These are phyloP conservation scores for Lentinus tigrinus DNA, from an alignment of 768 basidiomycete genomes.

Conservation along the genomic window DNA sequence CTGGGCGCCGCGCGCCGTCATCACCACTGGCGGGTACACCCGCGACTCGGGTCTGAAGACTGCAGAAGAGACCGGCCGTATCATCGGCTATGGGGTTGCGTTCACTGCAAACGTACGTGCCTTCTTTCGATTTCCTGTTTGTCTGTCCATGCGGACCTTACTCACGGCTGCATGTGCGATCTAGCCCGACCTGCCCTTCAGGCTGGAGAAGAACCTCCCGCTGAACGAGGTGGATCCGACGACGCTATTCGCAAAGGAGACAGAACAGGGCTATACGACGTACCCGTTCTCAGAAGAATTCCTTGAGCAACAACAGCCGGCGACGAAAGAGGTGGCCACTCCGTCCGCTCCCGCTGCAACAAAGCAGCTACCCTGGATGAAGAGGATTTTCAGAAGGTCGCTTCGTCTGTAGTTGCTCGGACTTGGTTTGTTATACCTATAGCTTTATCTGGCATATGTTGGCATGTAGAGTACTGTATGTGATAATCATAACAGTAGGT, in stretches of 20 bases:
- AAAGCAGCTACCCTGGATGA: too few relatives aligned
- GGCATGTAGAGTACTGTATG: too few relatives aligned
- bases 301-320: neutral
- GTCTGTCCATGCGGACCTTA: neutral
- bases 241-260: constrained; percentile 40
- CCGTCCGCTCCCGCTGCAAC: too few relatives aligned
- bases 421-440: too few relatives aligned
- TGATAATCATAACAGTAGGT: too few relatives aligned
- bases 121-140: too few relatives aligned
- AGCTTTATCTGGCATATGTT: too few relatives aligned
- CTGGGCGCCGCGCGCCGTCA: constrained; percentile 24
- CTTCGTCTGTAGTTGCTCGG: too few relatives aligned
- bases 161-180: neutral
- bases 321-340: too few relatives aligned
- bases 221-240: constrained; percentile 34
- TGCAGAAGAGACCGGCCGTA: constrained; percentile 23
- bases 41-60: constrained; percentile 19
- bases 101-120: constrained; percentile 31
- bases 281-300: constrained; percentile 21
- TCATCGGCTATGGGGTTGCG: constrained; percentile 27
- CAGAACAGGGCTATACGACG: constrained; percentile 28
- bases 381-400: too few relatives aligned
- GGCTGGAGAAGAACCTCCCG: constrained; percentile 35
- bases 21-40: constrained; percentile 27
- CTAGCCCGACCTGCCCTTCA: constrained; percentile 44